A percentile compares a stretch with the other conserved stretches of the same genome.
phyloP scores from a whole-genome alignment of 495 filamentous ascomycete genomes.

The Penicillium longicatenatum region DNA sequence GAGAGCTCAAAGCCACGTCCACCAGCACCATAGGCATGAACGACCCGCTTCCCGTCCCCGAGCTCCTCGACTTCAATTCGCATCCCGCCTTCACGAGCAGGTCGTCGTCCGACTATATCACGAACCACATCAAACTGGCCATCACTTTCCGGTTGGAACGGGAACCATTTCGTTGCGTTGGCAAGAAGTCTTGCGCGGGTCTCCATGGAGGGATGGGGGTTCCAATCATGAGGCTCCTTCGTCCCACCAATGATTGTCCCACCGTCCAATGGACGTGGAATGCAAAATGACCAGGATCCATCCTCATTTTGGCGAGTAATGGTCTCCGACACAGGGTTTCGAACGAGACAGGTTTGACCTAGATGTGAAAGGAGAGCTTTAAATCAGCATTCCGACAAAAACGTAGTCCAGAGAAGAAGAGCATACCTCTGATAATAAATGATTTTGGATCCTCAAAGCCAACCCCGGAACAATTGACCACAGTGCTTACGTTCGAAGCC shows the following conservation, averaged over 20 bases:
- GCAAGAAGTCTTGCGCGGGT: slow-evolving; percentile 49
- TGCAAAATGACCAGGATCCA: slow-evolving; percentile 61
- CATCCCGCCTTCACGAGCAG: slow-evolving; percentile 47
- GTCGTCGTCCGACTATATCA: slow-evolving; percentile 48
- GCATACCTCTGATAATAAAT: slow-evolving; percentile 57
- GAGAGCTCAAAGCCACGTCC: slow-evolving; percentile 58
- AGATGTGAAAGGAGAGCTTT: neutral
- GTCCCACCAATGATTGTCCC: slow-evolving; percentile 67
- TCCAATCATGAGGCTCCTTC: slow-evolving; percentile 60
- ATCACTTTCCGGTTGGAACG: slow-evolving; percentile 37
- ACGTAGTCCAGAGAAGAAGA: neutral
- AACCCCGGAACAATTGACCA: slow-evolving; percentile 61
- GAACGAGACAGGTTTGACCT: slow-evolving; percentile 50
- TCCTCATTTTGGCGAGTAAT: slow-evolving; percentile 62
- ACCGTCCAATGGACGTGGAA: slow-evolving; percentile 59
- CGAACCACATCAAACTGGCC: slow-evolving; percentile 47
- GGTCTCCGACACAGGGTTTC: slow-evolving; percentile 50
- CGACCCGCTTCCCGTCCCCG: slow-evolving; percentile 32
- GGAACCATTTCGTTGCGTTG: slow-evolving; percentile 48
- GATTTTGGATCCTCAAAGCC: slow-evolving; percentile 55
- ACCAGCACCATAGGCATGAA: slow-evolving; percentile 67
- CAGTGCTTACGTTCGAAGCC: slow-evolving; percentile 39
- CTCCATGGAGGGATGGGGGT: slow-evolving; percentile 46
- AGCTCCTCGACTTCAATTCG: slow-evolving; percentile 43
- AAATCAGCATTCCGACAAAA: neutral